Conservation (phyloP, 1,284 basidiomycete species). For the Chiua sp. region DNA sequence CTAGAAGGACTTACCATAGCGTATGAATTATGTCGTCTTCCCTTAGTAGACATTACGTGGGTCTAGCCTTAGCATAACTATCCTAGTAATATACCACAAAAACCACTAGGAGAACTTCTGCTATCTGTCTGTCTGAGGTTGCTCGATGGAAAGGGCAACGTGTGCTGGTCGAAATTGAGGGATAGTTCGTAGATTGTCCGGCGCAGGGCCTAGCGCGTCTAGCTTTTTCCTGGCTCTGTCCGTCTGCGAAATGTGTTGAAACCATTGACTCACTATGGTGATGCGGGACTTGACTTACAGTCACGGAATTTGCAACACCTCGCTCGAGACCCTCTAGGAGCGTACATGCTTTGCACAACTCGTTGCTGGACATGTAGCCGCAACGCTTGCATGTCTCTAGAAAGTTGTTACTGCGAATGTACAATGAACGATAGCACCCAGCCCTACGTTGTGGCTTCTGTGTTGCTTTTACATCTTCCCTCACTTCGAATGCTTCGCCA, state of each 20-base stretch:
- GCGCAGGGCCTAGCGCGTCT: constrained; percentile 61
- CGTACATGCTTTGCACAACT: constrained; percentile 92
- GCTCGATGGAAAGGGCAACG: constrained; percentile 34
- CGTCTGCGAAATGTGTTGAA: constrained; percentile 46
- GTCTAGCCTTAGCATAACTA: constrained; percentile 3
- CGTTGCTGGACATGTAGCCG: constrained; percentile 93
- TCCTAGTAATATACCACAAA: neutral
- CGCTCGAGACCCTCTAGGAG: constrained; percentile 91
- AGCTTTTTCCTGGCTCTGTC: constrained; percentile 67
- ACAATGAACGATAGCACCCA: neutral
- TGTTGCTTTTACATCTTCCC: constrained; percentile 75
- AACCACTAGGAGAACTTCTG: neutral
- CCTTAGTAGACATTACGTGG: neutral
- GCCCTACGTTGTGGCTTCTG: constrained; percentile 81
- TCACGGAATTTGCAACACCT: constrained; percentile 70
- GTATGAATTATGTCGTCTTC: neutral
- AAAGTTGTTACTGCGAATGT: neutral
- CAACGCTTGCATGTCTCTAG: constrained; percentile 89
- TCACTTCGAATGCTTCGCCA: constrained; percentile 87
- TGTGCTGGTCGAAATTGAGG: constrained; percentile 59
- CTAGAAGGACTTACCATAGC: constrained; percentile 4
- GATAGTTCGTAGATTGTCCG: constrained; percentile 68
- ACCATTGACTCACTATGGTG: neutral
- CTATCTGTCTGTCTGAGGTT: constrained; percentile 15
- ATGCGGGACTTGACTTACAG: constrained; percentile 53